phyloP scores from a whole-genome alignment of 2,329 filamentous ascomycete species.

The Mycogone perniciosa region DNA sequence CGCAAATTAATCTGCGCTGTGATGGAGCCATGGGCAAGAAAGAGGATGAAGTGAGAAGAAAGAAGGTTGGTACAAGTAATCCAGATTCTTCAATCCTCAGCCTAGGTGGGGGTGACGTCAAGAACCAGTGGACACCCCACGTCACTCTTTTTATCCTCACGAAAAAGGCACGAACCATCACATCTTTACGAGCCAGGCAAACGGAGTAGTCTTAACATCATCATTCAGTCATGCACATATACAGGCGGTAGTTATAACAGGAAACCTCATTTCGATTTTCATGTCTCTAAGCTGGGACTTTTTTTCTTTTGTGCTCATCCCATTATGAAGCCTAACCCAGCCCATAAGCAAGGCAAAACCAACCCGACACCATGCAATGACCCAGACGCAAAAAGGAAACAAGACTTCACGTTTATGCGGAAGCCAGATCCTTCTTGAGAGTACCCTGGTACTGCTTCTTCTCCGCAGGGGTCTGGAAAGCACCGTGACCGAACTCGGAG shows the following conservation, averaged over 20 bases:
- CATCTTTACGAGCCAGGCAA: neutral
- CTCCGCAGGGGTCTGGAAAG: slow-evolving; percentile 97
- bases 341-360: slow-evolving; percentile 32
- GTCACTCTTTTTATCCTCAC: too few relatives aligned
- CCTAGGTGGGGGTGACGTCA: slow-evolving; percentile 7
- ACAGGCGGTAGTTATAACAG: slow-evolving; percentile 14
- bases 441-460: slow-evolving; percentile 97
- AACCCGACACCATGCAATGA: slow-evolving; percentile 52
- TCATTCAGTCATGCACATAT: slow-evolving; percentile 8
- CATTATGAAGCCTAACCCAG: slow-evolving; percentile 31
- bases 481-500: slow-evolving; percentile 99
- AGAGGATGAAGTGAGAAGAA: neutral
- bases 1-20: neutral
- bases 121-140: too few relatives aligned
- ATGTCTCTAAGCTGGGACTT: slow-evolving; percentile 27
- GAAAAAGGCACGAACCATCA: neutral
- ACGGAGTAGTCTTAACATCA: neutral
- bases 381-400: slow-evolving; percentile 39
- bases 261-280: slow-evolving; percentile 32
- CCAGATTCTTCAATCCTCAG: neutral
- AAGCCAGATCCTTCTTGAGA: slow-evolving; percentile 90
- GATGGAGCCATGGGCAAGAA: neutral
- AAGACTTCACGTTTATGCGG: slow-evolving; percentile 34
- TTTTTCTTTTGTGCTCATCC: slow-evolving; percentile 30
- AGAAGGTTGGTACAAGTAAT: neutral